Conservation (phyloP, 1,284 basidiomycete genomes). For the Ganoderma lingzhi region DNA sequence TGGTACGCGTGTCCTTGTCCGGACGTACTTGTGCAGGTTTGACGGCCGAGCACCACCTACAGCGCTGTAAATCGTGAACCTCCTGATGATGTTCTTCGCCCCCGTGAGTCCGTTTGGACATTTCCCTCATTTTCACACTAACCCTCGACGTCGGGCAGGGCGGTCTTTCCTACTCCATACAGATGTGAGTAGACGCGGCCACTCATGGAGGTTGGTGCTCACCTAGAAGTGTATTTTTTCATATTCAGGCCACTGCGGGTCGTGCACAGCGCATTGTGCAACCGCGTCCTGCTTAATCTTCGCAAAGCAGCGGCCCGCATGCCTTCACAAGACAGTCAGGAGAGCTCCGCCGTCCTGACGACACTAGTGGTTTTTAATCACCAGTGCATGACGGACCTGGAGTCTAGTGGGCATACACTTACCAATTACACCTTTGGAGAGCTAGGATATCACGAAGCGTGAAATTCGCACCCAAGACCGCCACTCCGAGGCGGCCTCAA, state of each 20-base stretch:
- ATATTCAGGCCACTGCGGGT: constrained; percentile 5
- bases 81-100: constrained; percentile 4
- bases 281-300: constrained; percentile 7
- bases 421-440: not conserved
- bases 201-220: not conserved
- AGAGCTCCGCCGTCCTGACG: not conserved
- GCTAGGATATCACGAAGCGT: not conserved
- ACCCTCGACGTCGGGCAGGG: not conserved
- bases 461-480: not conserved
- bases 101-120: not conserved
- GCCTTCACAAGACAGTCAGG: not conserved
- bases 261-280: constrained; percentile 10
- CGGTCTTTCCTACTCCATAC: not conserved
- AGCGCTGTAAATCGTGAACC: not conserved
- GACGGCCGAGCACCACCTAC: not conserved
- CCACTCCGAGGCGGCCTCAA: too few species aligned
- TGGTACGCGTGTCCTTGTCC: not conserved
- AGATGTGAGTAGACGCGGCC: not conserved
- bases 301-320: constrained; percentile 3
- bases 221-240: too few species aligned
- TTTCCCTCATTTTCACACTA: not conserved
- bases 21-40: too few species aligned
- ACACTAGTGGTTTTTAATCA: not conserved
- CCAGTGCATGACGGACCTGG: not conserved
- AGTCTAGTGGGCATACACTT: not conserved